phyloP scores from a whole-genome alignment of 768 basidiomycete genomes.

The Amanita pseudoporphyria region DNA sequence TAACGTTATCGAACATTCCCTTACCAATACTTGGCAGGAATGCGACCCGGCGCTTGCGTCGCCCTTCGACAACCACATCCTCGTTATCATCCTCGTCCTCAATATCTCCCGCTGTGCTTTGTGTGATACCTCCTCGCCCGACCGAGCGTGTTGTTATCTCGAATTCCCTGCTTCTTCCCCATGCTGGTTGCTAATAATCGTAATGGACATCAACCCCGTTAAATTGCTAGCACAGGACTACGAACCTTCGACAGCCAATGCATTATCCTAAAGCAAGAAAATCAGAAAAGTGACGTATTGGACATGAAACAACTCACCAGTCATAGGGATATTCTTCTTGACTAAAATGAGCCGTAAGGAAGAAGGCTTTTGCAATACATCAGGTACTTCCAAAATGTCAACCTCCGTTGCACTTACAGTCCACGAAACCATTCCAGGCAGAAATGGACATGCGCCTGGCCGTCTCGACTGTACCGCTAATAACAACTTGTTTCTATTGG shows the following conservation, averaged over 20 bases:
- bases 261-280: slow-evolving; percentile 53
- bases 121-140: slow-evolving; percentile 52
- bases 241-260: slow-evolving; percentile 78
- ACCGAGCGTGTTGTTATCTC: slow-evolving; percentile 79
- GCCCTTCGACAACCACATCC: slow-evolving; percentile 51
- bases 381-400: neutral
- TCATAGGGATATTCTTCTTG: slow-evolving; percentile 85
- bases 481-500: slow-evolving; percentile 75
- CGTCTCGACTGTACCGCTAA: slow-evolving; percentile 84
- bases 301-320: slow-evolving; percentile 40
- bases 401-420: slow-evolving; percentile 37
- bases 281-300: slow-evolving; percentile 7
- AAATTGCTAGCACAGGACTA: neutral
- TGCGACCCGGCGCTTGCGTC: slow-evolving; percentile 68
- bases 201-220: neutral
- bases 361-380: slow-evolving; percentile 48
- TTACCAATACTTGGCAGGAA: slow-evolving; percentile 81
- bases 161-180: slow-evolving; percentile 83
- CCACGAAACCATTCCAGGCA: slow-evolving; percentile 85
- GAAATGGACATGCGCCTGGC: slow-evolving; percentile 73
- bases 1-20: slow-evolving; percentile 14
- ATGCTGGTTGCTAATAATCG: slow-evolving; percentile 70
- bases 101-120: slow-evolving; percentile 64
- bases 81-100: slow-evolving; percentile 61
- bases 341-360: slow-evolving; percentile 82